Base-by-base conservation (phyloP, 495 filamentous ascomycete genomes). In the Rusavskia elegans region DNA sequence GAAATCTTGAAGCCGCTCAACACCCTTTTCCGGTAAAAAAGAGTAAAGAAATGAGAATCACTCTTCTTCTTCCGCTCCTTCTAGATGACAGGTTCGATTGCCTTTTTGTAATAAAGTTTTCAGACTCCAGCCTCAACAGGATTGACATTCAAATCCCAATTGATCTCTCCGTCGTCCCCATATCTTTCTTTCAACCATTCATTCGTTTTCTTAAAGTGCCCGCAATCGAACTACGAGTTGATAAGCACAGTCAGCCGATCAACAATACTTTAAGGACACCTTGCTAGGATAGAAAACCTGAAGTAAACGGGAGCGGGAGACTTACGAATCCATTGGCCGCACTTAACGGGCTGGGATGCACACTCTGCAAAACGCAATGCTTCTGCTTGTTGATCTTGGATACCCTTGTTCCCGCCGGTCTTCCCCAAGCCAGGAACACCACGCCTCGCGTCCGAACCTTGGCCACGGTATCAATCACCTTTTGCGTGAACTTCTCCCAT, bases 371-470 rank as follows among this genome's bases (percentile, higher is more conserved):
- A 45, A 98, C 83, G 25, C 77, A 73, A 68, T 98, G 89, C 57
- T 75, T 81, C 59, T 75, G 66, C 45, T 60, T 65, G 58, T 90
- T 83, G 38, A 98, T 68, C 54, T 77, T 81, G 5, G 70, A 60
- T 7, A 90, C 81, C 49, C 90, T 70, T 67, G 82, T 82, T 30
- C 76, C 80, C 0, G 92, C 92, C 8, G 85, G 84, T 1, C 64
- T 78, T 3, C 92, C 92, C 92, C 92, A 98, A 0, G 88, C 90
- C 57, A 98, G 66, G 63, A 98, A 97, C 14, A 96, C 92, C 2
- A 97, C 90, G 0, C 92, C 92, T 27, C 71, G 68, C 6, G 73
- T 80, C 21, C 88, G 75, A 40, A 79, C 76, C 61, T 80, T 76
- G 5, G 85, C 83, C 5, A 97, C 85, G 3, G 83, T 75, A 53